Percentiles rank a stretch among this genome's conserved stretches.
Conservation (phyloP, 2,329 filamentous ascomycete species). For the Sphaerulina musiva region DNA sequence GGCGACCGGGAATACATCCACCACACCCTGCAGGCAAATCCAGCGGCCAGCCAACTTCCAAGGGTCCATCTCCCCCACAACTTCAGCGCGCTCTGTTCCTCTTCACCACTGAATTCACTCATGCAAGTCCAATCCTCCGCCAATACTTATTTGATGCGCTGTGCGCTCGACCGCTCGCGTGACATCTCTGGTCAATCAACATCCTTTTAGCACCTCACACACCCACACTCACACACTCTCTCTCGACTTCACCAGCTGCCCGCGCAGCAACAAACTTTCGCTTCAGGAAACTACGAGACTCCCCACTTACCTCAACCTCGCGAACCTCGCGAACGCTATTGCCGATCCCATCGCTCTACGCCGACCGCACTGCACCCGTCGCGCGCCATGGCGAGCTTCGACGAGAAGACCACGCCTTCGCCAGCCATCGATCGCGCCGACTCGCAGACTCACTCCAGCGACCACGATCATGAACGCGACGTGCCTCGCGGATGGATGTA, state of each 20-base stretch:
- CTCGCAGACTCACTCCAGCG: conserved; percentile 12
- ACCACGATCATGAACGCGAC: conserved; percentile 9
- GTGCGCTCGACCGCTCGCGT: conserved; percentile 3
- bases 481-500: conserved; percentile 44
- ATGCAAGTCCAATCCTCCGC: neutral
- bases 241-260: neutral
- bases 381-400: conserved; percentile 13
- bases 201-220: neutral
- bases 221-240: neutral
- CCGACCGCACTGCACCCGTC: neutral
- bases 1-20: neutral
- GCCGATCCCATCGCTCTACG: neutral
- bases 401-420: conserved; percentile 17
- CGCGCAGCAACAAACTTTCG: neutral
- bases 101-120: neutral
- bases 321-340: too few species aligned
- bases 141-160: neutral
- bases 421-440: conserved; percentile 10
- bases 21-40: neutral
- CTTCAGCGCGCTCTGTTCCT: neutral
- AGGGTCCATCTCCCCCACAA: too few species aligned
- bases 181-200: neutral
- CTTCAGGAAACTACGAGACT: neutral
- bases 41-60: neutral
- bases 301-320: neutral